Percentiles rank a stretch among this genome's conserved stretches.
phyloP scores from a whole-genome alignment of 805 yeast genomes.

The Suhomyces emberorum region DNA sequence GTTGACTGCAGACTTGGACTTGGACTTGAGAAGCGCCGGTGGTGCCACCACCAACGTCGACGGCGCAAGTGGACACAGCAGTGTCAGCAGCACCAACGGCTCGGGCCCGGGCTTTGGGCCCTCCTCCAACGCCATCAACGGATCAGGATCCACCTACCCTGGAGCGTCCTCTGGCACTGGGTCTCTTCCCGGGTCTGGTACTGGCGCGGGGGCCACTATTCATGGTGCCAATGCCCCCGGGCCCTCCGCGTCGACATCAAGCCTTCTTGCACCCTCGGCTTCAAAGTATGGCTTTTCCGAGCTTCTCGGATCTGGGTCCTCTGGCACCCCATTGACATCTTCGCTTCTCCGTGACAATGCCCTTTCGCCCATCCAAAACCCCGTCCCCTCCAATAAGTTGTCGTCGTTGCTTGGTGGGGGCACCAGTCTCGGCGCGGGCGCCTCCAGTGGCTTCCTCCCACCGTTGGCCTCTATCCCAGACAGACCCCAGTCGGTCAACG shows the following conservation, averaged over 20 bases:
- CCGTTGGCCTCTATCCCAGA: conserved; percentile 32
- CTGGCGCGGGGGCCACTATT: background rate
- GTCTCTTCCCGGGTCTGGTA: background rate
- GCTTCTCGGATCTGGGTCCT: conserved; percentile 4
- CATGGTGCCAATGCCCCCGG: conserved; percentile 1
- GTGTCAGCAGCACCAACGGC: conserved; percentile 2
- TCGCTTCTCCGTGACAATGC: conserved; percentile 19
- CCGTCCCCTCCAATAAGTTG: conserved; percentile 17
- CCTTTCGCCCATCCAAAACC: conserved; percentile 17
- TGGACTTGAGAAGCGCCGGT: conserved; percentile 31
- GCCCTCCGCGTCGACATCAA: conserved; percentile 3
- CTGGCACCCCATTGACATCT: conserved; percentile 6
- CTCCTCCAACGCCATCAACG: too few relatives aligned
- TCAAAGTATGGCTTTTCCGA: conserved; percentile 11
- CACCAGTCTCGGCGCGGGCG: conserved; percentile 13
- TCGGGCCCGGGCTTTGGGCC: too few relatives aligned
- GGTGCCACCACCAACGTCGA: background rate
- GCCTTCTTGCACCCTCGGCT: conserved; percentile 16
- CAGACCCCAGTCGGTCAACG: conserved; percentile 44
- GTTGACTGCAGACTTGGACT: conserved; percentile 43
- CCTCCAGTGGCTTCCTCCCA: conserved; percentile 23
- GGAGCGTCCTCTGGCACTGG: background rate
- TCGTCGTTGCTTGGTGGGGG: conserved; percentile 21
- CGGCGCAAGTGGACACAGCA: background rate
- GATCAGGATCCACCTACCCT: conserved; percentile 3